Base-by-base conservation (phyloP, 768 basidiomycete genomes). In the Naganishia friedmannii region DNA sequence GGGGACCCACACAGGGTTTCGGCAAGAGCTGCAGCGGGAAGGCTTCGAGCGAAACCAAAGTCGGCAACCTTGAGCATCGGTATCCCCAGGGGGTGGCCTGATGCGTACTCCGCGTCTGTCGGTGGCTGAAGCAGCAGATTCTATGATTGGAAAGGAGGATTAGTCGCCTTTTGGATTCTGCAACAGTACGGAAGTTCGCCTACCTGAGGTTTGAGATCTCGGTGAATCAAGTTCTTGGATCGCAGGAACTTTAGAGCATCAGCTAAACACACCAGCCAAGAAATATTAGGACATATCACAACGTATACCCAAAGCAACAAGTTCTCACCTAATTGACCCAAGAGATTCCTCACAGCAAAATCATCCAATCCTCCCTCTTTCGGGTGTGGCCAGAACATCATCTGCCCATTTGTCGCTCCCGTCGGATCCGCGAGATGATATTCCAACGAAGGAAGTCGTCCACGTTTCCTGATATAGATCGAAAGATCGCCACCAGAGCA, bases 1-100 rank as follows among this genome's bases (percentile, higher is more conserved):
- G 95, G 96, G 15, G 93, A 96, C 3, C 96, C 95, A 79, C 96
- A 99, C 1, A 99, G 84, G 5, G 96, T 99, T 82, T 98, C 96
- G 21, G 95, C 96, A 87, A 98, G 87, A 86, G 92, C 90, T 8
- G 91, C 88, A 39, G 89, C 90, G 0, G 94, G 93, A 1, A 99
- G 83, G 26, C 89, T 91, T 21, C 96, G 87, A 0, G 96, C 96
- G 76, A 99, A 99, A 0, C 96, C 96, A 79, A 99, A 99, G 81
- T 98, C 96, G 19, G 96, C 96, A 0, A 98, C 88, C 82, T 98
- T 97, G 75, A 99, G 87, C 28, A 98, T 87, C 0, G 96, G 96
- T 2, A 97, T 90, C 7, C 95, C 93, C 1, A 90, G 80, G 0
- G 93, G 93, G 81, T 97, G 93, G 0, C 94, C 93, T 53, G 89